phyloP scores from a whole-genome alignment of 768 basidiomycete species.

The Psilocybe subaeruginosa region DNA sequence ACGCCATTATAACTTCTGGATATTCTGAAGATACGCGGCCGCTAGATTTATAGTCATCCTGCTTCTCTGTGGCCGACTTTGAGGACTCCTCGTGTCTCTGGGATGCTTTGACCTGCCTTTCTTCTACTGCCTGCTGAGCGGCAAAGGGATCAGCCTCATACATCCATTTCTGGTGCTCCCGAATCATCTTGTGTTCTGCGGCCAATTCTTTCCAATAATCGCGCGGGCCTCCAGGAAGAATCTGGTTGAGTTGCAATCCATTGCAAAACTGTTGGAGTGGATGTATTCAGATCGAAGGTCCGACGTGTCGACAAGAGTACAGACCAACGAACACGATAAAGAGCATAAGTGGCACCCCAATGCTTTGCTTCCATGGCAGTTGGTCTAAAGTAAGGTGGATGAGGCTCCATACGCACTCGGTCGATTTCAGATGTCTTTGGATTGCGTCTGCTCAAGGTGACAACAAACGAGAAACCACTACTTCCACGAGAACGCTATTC shows the following conservation, averaged over 20 bases:
- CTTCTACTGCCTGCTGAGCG: constrained; percentile 67
- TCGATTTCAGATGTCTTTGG: constrained; percentile 75
- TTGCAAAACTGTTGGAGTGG: constrained; percentile 65
- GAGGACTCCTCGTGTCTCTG: constrained; percentile 44
- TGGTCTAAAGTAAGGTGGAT: constrained; percentile 66
- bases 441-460: constrained; percentile 68
- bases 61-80: constrained; percentile 8
- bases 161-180: constrained; percentile 82
- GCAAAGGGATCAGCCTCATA: constrained; percentile 87
- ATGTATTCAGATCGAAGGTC: constrained; percentile 27
- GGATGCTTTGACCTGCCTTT: constrained; percentile 61
- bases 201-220: constrained; percentile 87
- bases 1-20: constrained; percentile 86
- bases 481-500: constrained; percentile 45
- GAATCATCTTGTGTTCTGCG: constrained; percentile 65
- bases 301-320: constrained; percentile 10
- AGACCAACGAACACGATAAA: constrained; percentile 74
- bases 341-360: constrained; percentile 86
- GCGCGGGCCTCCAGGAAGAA: constrained; percentile 82
- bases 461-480: constrained; percentile 63
- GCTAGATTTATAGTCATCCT: constrained; percentile 20
- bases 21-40: constrained; percentile 46
- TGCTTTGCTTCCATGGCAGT: constrained; percentile 86
- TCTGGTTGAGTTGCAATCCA: constrained; percentile 68
- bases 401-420: constrained; percentile 71